These are phyloP conservation scores for Pyrenula aspistea DNA, from an alignment of 495 filamentous ascomycete species.

Conservation along the genomic window DNA sequence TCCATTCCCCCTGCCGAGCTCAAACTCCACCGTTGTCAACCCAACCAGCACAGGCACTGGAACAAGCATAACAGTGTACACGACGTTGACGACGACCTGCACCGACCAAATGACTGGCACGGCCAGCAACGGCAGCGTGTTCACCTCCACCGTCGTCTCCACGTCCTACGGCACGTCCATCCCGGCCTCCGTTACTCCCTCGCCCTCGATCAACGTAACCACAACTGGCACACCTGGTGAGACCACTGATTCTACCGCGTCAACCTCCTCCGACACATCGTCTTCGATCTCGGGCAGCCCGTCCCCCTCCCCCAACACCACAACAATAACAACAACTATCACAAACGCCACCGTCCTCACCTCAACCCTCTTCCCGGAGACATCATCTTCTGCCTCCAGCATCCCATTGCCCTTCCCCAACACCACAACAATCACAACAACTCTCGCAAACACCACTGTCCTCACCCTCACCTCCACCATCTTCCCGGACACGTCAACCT, in stretches of 20 bases:
- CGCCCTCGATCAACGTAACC: background rate
- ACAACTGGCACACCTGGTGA: too few relatives aligned
- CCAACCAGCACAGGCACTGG: background rate
- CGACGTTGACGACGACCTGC: background rate
- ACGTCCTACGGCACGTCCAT: background rate
- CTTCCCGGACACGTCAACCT: background rate
- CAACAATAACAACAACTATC: background rate
- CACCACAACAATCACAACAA: background rate
- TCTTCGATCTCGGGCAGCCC: background rate
- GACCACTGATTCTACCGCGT: background rate
- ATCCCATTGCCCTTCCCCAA: background rate
- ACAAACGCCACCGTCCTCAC: background rate
- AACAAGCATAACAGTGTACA: background rate
- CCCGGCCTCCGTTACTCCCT: background rate
- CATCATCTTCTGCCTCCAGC: background rate
- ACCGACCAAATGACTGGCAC: background rate
- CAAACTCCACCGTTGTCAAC: background rate
- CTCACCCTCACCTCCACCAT: background rate
- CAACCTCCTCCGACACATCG: background rate
- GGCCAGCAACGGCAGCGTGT: background rate
- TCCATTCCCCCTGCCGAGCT: background rate
- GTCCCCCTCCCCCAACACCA: background rate
- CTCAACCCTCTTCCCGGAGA: too few relatives aligned
- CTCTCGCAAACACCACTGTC: background rate
- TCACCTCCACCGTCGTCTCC: background rate